A percentile compares a stretch with the other conserved stretches of the same genome.
phyloP scores from a whole-genome alignment of 805 yeast species.

The Kodamaea leandrae region DNA sequence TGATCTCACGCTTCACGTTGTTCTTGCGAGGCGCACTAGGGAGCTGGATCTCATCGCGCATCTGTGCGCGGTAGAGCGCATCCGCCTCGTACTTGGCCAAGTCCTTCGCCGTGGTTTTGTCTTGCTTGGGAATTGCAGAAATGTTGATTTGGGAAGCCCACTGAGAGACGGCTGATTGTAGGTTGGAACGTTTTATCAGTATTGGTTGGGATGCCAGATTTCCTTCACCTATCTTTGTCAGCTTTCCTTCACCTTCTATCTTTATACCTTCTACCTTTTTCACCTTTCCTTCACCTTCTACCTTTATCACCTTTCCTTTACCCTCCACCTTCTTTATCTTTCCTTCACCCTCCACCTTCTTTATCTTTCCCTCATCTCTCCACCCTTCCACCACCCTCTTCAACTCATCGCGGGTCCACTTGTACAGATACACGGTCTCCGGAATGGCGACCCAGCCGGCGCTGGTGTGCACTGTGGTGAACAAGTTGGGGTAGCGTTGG shows the following conservation, averaged over 20 bases:
- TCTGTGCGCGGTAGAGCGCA: conserved; percentile 22
- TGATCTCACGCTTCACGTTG: conserved; percentile 12
- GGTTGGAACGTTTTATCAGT: no score
- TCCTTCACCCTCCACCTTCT: no score
- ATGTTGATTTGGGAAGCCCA: conserved; percentile 17
- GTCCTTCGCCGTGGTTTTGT: conserved; percentile 15
- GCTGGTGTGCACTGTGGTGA: conserved; percentile 18
- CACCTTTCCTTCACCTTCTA: no score
- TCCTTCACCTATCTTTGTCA: no score
- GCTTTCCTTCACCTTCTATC: no score
- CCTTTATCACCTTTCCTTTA: no score
- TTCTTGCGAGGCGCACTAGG: conserved; percentile 1
- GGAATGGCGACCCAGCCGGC: conserved; percentile 25
- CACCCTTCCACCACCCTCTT: neutral
- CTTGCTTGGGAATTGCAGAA: conserved; percentile 5
- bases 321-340: no score
- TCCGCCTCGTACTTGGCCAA: conserved; percentile 16
- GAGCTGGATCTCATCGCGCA: conserved; percentile 18
- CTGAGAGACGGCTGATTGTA: no score
- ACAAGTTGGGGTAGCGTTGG: conserved; percentile 12
- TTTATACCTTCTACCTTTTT: no score
- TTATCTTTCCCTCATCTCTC: neutral
- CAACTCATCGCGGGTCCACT: conserved; percentile 20
- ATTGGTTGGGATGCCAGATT: no score
- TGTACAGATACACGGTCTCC: conserved; percentile 16